Evolutionary conservation across 257 asterid species (phyloP), one percentile per base, ranked within the genome.

Genomic region (Ilex aquifolium): DNA sequence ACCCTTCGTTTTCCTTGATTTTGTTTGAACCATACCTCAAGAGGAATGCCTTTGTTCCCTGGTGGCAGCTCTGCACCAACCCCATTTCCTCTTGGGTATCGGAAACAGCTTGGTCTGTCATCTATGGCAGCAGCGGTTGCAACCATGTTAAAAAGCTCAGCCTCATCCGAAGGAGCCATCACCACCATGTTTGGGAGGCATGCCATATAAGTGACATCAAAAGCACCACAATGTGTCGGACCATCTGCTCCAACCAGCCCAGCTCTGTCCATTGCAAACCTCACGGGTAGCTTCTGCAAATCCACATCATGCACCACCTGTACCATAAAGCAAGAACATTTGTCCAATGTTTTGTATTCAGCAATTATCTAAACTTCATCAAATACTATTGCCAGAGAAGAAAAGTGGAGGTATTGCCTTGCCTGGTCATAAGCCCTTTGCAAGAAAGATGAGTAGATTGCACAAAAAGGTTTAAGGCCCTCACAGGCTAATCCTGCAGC

Each of bases 181-280:
- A 91, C 98, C 56, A 91, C 93, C 98, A 91, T 88, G 81, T 91
- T 91, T 14, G 98, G 98, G 56, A 91, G 95, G 78, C 97, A 91
- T 2, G 96, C 95, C 95, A 91, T 88, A 69, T 60, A 91, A 17
- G 96, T 68, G 4, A 88, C 88, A 58, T 91, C 96, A 56, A 88
- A 86, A 27, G 95, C 85, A 3, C 98, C 98, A 72, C 95, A 83
- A 74, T 91, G 96, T 13, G 98, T 91, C 0, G 98, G 96, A 13
- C 96, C 96, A 16, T 91, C 98, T 14, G 96, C 89, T 32, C 98
- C 98, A 21, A 91, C 97, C 74, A 88, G 75, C 13, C 98, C 96
- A 4, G 95, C 98, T 69, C 98, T 82, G 70, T 88, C 96, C 95
- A 88, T 88, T 3, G 96, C 95, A 73, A 91, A 91, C 67, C 95